Base-by-base conservation (phyloP, 2,329 filamentous ascomycete genomes). In the Neofusicoccum sp. region DNA sequence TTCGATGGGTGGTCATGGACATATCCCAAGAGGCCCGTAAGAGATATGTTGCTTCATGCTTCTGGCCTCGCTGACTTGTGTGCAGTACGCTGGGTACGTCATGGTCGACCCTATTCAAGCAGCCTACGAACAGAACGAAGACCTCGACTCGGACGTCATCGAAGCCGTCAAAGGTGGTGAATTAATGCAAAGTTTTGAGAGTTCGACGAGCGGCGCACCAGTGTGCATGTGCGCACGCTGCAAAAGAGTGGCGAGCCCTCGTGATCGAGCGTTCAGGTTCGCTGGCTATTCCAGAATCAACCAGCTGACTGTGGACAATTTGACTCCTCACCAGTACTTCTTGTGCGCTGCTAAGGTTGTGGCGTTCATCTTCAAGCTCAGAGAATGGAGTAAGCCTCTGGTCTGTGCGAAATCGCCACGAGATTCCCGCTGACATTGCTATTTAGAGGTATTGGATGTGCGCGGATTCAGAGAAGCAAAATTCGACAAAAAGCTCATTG, bases 71-170 rank as follows among this genome's bases (percentile, higher is more conserved):
- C 3, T 7, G 6, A 1, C n/a, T 14, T 1, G 11, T 44, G 1
- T 36, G 7, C n/a, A 62, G 64, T 66, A 63, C 29, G 61, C 31
- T 6, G 66, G 66, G 3, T 61, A 62, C 1, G 65, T 66, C 8
- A 66, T 66, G 65, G 65, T 66, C 6, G 66, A 67, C 29, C 31
- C 49, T 3, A 52, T 64, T 3, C 54, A 47, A 8, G 16, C n/a
- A n/a, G 64, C 14, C 43, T 39, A 64, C 12, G 47, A 49, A 36
- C 22, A 22, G 22, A 22, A 22, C 22, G 22, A 22, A 22, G 22
- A 22, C 22, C 22, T 22, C 22, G 22, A 22, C 22, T 22, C 22
- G 22, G 22, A 22, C 22, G 22, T 22, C 22, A 22, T 22, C 22
- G 22, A 22, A 22, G 22, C 22, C 22, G 22, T 22, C 22, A 22